Base-by-base conservation (phyloP, 2,329 filamentous ascomycete genomes). In the Colletotrichum eleusines region DNA sequence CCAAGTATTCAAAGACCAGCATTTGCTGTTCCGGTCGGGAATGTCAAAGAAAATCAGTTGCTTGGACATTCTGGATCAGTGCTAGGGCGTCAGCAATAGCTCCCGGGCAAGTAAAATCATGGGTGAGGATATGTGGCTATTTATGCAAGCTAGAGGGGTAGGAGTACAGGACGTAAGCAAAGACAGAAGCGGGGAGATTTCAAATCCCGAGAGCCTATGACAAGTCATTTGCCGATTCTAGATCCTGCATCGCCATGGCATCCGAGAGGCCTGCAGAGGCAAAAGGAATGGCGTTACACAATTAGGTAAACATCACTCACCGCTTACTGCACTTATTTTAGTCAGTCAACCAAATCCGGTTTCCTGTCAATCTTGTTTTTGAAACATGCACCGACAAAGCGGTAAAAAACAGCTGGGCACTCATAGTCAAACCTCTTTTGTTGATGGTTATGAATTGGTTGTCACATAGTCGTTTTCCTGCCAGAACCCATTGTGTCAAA, bases 1-100 rank as follows among this genome's bases (percentile, higher is more conserved):
- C 91, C 90, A 93, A 0, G 91, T 87, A 77, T 93, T 94, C 55
- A 88, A 80, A 1, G 90, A 91, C 91, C 91, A 93, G 61, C 81
- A 76, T 9, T 80, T 80, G 48, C 81, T 78, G 20, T 81, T 81
- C 26, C 81, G 55, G 51, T 61, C 79, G 3, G 90, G 87, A 3
- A 93, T 78, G 77, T 93, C 91, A 74, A 88, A 92, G 1, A 93
- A 77, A 11, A 87, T 80, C 46, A 91, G 44, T 46, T 67, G 65
- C 73, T 65, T 71, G 83, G 70, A 16, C 68, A 71, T 71, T 8
- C 26, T 63, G 60, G 8, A 26, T 53, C n/a, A 6, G 26, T 26
- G 28, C 5, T 31, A 23, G 2, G 16, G 16, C 51, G 5, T 23
- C n/a, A 14, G 23, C 31, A 35, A 18, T n/a, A n/a, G n/a, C n/a